phyloP scores from a whole-genome alignment of 345 rosid genomes.

The Passiflora organensis region DNA sequence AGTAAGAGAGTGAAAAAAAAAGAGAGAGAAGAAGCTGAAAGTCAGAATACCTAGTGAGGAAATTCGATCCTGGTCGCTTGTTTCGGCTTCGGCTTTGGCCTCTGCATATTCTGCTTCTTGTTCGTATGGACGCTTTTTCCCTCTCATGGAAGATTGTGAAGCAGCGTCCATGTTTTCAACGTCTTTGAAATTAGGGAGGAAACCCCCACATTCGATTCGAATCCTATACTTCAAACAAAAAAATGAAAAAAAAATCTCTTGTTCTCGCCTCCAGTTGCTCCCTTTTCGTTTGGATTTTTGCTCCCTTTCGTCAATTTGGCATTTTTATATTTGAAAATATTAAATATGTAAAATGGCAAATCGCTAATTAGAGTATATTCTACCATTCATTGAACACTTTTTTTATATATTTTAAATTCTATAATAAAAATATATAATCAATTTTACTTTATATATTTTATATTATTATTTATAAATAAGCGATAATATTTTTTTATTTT shows the following conservation, averaged over 20 bases:
- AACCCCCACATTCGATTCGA: not conserved
- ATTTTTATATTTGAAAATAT: not conserved
- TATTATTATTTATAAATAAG: no score
- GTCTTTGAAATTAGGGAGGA: not conserved
- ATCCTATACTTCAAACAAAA: no score
- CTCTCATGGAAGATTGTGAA: conserved; percentile 1
- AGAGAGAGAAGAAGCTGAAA: not conserved
- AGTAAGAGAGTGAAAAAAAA: not conserved
- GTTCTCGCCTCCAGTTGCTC: not conserved
- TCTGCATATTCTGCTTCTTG: conserved; percentile 2
- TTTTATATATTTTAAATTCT: no score
- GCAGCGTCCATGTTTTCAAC: not conserved
- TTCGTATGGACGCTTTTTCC: conserved; percentile 11
- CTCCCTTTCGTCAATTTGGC: not conserved
- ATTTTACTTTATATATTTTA: no score
- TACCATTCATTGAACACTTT: no score
- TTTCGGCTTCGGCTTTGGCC: conserved; percentile 21
- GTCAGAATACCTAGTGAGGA: conserved; percentile 12
- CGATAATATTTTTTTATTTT: no score
- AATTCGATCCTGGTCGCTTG: conserved; percentile 20
- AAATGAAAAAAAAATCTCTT: no score
- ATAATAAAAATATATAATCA: no score
- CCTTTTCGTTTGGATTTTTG: not conserved
- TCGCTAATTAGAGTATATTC: no score
- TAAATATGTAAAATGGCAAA: not conserved